These are phyloP conservation scores for Xylaria scruposa DNA, from an alignment of 495 filamentous ascomycete genomes.

Conservation along the genomic window DNA sequence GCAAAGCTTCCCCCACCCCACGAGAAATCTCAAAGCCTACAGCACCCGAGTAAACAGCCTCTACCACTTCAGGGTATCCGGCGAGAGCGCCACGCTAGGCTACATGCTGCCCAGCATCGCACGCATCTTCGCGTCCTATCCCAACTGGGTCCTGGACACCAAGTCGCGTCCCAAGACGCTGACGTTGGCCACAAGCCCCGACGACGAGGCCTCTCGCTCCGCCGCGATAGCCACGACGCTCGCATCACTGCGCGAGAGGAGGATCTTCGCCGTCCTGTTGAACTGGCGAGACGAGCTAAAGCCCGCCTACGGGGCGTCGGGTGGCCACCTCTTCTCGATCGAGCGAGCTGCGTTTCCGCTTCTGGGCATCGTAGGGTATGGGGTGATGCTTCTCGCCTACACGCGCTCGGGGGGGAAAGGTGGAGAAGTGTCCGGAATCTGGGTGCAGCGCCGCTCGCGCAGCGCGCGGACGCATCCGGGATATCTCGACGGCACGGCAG, in stretches of 20 bases:
- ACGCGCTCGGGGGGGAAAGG: conserved; percentile 8
- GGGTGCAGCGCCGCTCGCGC: conserved; percentile 48
- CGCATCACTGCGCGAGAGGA: conserved; percentile 57
- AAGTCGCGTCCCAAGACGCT: conserved; percentile 1
- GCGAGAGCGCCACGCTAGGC: conserved; percentile 6
- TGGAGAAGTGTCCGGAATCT: conserved; percentile 41
- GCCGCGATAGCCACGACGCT: background rate
- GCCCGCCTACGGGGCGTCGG: conserved; percentile 64
- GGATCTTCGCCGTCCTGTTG: conserved; percentile 66
- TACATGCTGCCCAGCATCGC: conserved; percentile 21
- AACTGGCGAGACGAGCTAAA: conserved; percentile 83
- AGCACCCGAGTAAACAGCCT: background rate
- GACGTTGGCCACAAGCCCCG: background rate
- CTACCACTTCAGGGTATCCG: conserved; percentile 23
- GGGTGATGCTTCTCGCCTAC: conserved; percentile 52
- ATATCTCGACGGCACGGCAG: conserved; percentile 55
- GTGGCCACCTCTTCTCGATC: conserved; percentile 27
- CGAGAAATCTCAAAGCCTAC: conserved; percentile 11
- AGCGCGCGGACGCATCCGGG: conserved; percentile 49
- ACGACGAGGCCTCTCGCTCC: conserved; percentile 6
- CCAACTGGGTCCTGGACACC: background rate
- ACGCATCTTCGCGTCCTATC: background rate
- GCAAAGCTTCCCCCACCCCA: conserved; percentile 19
- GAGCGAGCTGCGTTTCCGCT: conserved; percentile 38
- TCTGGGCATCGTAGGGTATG: conserved; percentile 52